These are phyloP conservation scores for Eucalyptus tenuipes DNA, from an alignment of 345 rosid species.

Conservation along the genomic window DNA sequence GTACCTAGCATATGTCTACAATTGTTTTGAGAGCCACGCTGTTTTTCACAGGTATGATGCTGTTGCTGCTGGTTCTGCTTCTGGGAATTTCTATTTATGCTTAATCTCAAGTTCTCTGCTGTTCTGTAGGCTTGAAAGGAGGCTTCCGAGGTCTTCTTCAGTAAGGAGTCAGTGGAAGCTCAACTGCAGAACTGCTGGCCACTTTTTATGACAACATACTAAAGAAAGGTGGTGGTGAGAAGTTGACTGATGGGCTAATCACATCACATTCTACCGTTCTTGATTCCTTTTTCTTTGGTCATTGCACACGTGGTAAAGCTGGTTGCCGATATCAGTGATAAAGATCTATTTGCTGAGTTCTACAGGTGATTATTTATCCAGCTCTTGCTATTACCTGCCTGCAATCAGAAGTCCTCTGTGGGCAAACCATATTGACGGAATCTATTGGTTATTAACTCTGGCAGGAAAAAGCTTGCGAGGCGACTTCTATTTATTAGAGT, in stretches of 20 bases:
- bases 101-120: background rate
- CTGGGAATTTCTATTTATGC: background rate
- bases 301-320: constrained; percentile 8
- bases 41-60: constrained; percentile 49
- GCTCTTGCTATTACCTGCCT: background rate
- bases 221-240: constrained; percentile 59
- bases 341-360: constrained; percentile 60
- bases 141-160: constrained; percentile 53
- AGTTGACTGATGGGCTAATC: constrained; percentile 22
- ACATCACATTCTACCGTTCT: background rate
- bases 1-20: constrained; percentile 51
- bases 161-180: constrained; percentile 43
- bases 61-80: background rate
- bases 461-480: constrained; percentile 54
- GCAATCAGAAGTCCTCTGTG: background rate
- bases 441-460: background rate
- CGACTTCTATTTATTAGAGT: constrained; percentile 40
- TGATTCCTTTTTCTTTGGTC: background rate
- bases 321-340: constrained; percentile 54
- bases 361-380: constrained; percentile 20
- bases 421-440: background rate
- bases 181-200: constrained; percentile 55
- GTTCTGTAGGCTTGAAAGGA: constrained; percentile 44
- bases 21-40: constrained; percentile 61
- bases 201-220: constrained; percentile 52